Base-by-base conservation (phyloP, 495 filamentous ascomycete species). In the Lasiosphaeria miniovina region DNA sequence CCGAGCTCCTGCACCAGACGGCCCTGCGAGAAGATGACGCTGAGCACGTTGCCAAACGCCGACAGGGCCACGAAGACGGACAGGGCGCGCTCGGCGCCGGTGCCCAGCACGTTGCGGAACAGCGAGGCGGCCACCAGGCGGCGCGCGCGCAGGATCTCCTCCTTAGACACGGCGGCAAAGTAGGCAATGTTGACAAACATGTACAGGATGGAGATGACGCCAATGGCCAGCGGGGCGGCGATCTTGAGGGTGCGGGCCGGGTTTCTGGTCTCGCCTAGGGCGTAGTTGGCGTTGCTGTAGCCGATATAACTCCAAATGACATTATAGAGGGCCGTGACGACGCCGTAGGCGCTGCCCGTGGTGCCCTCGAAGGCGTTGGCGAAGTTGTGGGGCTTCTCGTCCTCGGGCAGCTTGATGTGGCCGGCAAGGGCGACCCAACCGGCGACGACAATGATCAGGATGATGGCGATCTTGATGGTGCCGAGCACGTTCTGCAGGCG, bases 181-280 rank as follows among this genome's bases (percentile, higher is more conserved):
- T 89, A 90, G 57, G 87, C 86, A 52, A 90, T 82, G 71, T 90
- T 89, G 65, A 81, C 82, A 32, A 89, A 67, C 71, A 90, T 84
- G 71, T 89, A 90, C 0, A 89, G 71, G 34, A 89, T 72, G 0
- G 82, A 81, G 32, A 88, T 86, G 8, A 78, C 76, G 33, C 71
- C 77, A 17, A 89, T 79, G 12, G 86, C 87, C 32, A 85, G 61
- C 0, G 84, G 86, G 0, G 84, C 88, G 2, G 86, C 88, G 54
- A 84, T 80, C 62, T 82, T 77, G 59, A 90, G 77, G 0, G 86
- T 89, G 49, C 80, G 80, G 15, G 79, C 76, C 0, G 87, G 87
- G 62, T 89, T 81, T 56, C 77, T 80, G 12, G 83, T 81, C 70
- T 90, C 87, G 60, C 78, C 78, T 34, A 88, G 68, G 17, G 82